phyloP scores from a whole-genome alignment of 2,329 filamentous ascomycete species.

The Epichloe gansuensis region DNA sequence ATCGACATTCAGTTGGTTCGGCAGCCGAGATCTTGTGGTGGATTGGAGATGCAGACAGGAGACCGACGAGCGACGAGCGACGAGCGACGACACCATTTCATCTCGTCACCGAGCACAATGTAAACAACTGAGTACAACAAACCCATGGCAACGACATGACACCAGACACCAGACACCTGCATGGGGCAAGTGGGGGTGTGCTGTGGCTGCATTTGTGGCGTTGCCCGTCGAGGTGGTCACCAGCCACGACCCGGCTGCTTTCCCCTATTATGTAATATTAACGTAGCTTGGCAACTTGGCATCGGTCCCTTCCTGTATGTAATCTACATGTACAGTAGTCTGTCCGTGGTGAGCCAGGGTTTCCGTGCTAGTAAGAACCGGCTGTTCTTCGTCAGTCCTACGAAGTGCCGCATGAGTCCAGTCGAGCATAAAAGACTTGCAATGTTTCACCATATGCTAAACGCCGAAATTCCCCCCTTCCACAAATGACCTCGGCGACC shows the following conservation, averaged over 20 bases:
- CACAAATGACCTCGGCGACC: not conserved
- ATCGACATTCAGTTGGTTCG: not conserved
- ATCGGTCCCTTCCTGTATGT: no score
- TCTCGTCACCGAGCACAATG: constrained; percentile 6
- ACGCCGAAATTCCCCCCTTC: not conserved
- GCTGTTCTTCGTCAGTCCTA: no score
- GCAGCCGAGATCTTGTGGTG: not conserved
- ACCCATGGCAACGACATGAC: constrained; percentile 11
- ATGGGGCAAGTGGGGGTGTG: not conserved
- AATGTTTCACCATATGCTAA: not conserved
- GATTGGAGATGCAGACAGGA: not conserved
- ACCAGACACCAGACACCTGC: not conserved
- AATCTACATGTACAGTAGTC: no score
- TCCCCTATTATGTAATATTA: not conserved
- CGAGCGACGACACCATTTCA: not conserved
- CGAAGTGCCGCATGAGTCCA: no score
- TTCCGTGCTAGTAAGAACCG: no score
- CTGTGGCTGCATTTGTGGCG: constrained; percentile 11
- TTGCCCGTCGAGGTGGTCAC: not conserved
- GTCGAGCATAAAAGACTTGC: not conserved
- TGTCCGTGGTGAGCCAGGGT: no score
- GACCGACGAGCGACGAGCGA: not conserved
- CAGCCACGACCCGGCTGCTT: not conserved
- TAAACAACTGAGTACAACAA: constrained; percentile 18
- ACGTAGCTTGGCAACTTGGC: no score